Base-by-base conservation (phyloP, 306 rosid species). In the Herpetospermum pedunculosum region DNA sequence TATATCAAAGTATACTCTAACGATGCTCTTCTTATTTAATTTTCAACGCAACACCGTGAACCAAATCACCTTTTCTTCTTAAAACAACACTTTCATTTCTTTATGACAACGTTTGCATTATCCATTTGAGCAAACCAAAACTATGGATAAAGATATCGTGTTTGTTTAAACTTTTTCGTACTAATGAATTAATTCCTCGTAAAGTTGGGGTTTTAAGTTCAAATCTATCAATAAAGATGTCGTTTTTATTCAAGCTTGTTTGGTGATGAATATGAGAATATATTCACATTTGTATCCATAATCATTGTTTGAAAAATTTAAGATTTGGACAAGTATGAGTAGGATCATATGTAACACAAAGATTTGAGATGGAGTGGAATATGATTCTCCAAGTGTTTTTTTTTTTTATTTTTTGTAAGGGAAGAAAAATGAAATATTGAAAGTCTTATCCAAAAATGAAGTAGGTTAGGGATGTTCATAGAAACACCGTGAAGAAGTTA, bases 401-500 rank as follows among this genome's bases (percentile, higher is more conserved):
- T 48, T 43, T 43, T 43, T 43, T 43, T 43, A 3, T 43, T 13
- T 43, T 43, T 30, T 30, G n/a, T n/a, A n/a, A n/a, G n/a, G n/a
- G n/a, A n/a, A n/a, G n/a, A n/a, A n/a, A n/a, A n/a, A n/a, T n/a
- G n/a, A n/a, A n/a, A n/a, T n/a, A n/a, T n/a, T n/a, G n/a, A n/a
- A n/a, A n/a, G n/a, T n/a, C n/a, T n/a, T n/a, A n/a, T n/a, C n/a
- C n/a, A n/a, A n/a, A n/a, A n/a, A n/a, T n/a, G n/a, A n/a, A n/a
- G n/a, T n/a, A n/a, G n/a, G n/a, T n/a, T n/a, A n/a, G n/a, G n/a
- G n/a, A n/a, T 44, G 73, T 68, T 68, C 73, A 68, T 26, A 43
- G 53, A 37, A 68, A 40, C 53, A 41, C 53, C 73, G 73, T 68
- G 73, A 68, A 41, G 34, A 68, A 68, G 73, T 68, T 68, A 37